Percentiles rank a stretch among this genome's conserved stretches.
Conservation (phyloP, 352 stramenopile species). For the Phytophthora sojae region DNA sequence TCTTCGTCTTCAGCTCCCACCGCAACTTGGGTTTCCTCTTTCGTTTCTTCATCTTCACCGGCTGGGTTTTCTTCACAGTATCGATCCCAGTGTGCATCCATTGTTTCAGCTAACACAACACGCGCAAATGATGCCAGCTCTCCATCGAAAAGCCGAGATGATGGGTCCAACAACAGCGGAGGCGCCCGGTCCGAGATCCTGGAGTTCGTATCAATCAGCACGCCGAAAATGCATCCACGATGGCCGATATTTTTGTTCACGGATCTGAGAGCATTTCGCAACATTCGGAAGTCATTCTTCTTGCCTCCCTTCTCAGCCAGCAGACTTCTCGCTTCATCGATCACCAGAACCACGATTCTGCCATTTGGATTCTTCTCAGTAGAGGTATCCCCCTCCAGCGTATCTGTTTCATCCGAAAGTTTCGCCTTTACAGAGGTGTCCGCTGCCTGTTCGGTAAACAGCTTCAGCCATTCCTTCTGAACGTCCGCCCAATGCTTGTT, state of each 20-base stretch:
- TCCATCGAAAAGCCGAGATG: no score
- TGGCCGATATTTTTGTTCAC: background rate
- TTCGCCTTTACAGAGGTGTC: no score
- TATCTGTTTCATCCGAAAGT: no score
- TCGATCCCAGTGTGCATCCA: slow-evolving; percentile 8
- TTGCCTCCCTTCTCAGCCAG: background rate
- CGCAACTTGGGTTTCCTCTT: no score
- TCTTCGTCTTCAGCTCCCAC: no score
- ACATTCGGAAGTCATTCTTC: background rate
- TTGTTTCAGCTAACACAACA: slow-evolving; percentile 22
- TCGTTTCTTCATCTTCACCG: no score
- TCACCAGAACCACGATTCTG: background rate
- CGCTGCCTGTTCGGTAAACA: no score
- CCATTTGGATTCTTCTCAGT: no score
- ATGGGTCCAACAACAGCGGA: background rate
- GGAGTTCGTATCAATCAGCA: slow-evolving; percentile 24
- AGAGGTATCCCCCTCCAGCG: no score
- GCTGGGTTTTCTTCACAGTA: background rate
- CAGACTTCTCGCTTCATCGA: background rate
- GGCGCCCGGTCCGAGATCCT: slow-evolving; percentile 11
- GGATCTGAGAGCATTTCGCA: background rate
- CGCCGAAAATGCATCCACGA: slow-evolving; percentile 8
- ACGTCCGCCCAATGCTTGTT: no score
- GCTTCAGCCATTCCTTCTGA: no score
- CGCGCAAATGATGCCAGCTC: background rate